Evolutionary conservation across 176 grass and related monocot species (phyloP).

Genomic region (Miscanthus lutarioriparius): DNA sequence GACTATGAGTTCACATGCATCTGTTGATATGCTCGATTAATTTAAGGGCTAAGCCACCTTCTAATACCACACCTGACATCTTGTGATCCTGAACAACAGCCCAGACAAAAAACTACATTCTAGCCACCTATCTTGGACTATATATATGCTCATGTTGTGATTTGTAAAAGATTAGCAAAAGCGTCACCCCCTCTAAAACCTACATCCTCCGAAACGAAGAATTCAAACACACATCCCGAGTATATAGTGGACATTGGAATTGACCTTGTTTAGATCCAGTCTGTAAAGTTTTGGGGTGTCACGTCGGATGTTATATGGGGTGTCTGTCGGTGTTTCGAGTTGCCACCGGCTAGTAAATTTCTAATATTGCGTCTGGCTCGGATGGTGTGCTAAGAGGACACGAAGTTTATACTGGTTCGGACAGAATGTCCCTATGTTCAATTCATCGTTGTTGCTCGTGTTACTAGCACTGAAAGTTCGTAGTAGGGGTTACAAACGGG

Average conservation of each 20-base stretch:
- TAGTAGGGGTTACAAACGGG: too few relatives aligned
- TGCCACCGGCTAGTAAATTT: too few relatives aligned
- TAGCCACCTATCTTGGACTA: background rate
- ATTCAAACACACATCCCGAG: conserved; percentile 20
- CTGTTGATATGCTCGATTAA: conserved; percentile 13
- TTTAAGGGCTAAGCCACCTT: conserved; percentile 1
- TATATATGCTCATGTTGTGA: background rate
- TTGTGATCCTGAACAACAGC: conserved; percentile 4
- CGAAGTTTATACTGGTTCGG: too few relatives aligned
- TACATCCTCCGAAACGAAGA: background rate
- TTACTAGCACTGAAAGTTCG: too few relatives aligned
- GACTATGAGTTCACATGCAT: conserved; percentile 38
- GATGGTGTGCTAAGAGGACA: too few relatives aligned
- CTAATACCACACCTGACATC: background rate
- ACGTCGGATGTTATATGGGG: too few relatives aligned
- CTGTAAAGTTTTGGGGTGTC: too few relatives aligned
- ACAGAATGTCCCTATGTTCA: too few relatives aligned
- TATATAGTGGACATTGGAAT: background rate
- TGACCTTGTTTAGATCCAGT: too few relatives aligned
- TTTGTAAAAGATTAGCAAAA: conserved; percentile 13
- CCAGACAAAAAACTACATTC: conserved; percentile 6
- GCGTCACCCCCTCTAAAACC: background rate
- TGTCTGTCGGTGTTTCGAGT: too few relatives aligned
- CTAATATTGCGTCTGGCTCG: too few relatives aligned
- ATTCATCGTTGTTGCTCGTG: too few relatives aligned